phyloP scores from a whole-genome alignment of 2,329 filamentous ascomycete species.

The Penicillium sp. region DNA sequence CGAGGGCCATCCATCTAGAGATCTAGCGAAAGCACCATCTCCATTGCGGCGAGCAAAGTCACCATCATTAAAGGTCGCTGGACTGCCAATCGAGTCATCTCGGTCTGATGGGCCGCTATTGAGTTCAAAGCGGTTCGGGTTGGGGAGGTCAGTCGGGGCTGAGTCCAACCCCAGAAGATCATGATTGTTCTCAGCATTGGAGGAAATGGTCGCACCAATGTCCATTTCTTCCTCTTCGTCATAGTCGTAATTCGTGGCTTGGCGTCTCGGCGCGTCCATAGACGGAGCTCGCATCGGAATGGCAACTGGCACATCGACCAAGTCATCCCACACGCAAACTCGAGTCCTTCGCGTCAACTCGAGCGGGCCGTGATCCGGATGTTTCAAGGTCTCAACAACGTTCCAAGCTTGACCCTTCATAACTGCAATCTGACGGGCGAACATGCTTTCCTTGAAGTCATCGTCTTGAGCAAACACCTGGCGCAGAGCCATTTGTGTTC shows the following conservation, averaged over 20 bases:
- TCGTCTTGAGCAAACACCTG: conserved; percentile 87
- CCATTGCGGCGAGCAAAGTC: conserved; percentile 33
- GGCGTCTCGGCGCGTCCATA: conserved; percentile 75
- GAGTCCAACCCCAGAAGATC: conserved; percentile 71
- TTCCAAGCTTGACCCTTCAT: conserved; percentile 99
- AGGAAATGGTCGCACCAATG: conserved; percentile 71
- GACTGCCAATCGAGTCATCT: conserved; percentile 41
- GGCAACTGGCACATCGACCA: conserved; percentile 93
- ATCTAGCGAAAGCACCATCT: conserved; percentile 34
- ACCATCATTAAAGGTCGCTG: conserved; percentile 35
- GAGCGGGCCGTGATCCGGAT: conserved; percentile 85
- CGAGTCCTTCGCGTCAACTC: conserved; percentile 87
- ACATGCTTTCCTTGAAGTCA: conserved; percentile 99
- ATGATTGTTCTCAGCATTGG: conserved; percentile 47
- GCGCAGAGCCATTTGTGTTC: conserved; percentile 84
- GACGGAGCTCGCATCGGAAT: conserved; percentile 85
- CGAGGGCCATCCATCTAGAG: conserved; percentile 40
- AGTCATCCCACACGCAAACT: conserved; percentile 96
- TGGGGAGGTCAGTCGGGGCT: conserved; percentile 64
- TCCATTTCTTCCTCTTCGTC: conserved; percentile 91
- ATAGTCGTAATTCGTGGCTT: conserved; percentile 54
- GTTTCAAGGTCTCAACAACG: conserved; percentile 95
- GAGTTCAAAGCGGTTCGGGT: conserved; percentile 74
- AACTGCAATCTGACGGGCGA: conserved; percentile 94
- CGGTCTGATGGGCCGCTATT: conserved; percentile 45